Evolutionary conservation across 305 asterid genomes (phyloP), one percentile per base, ranked within the genome.

Genomic region (Lippia alba): DNA sequence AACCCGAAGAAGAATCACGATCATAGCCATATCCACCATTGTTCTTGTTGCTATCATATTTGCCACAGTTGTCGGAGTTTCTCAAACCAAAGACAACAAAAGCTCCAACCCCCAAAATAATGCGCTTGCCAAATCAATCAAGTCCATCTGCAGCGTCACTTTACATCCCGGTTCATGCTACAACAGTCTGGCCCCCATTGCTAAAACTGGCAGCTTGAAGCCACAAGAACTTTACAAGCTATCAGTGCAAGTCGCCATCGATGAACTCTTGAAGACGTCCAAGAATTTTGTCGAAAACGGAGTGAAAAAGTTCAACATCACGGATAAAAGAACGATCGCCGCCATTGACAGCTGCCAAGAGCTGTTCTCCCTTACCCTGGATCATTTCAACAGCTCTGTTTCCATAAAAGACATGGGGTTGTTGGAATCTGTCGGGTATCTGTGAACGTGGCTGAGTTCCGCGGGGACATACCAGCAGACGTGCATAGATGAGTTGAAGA

Each of bases 361-460:
- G 50, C 79, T 87, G 32, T 71, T 80, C 76, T 79, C 85, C 6
- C 89, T 85, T 0, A 80, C 93, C 0, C 8, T 87, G 32, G 93
- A 89, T 34, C 92, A 80, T 45, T 85, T 89, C 82, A 89, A 82
- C 64, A 54, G 32, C 8, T 77, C 91, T 0, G 33, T 83, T 61
- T 78, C 96, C 7, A 19, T 75, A 1, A 46, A 54, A 11, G 78
- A 70, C 40, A 39, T 5, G 41, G 72, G 74, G 0, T 14, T 84
- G 48, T 20, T 44, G 4, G 75, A 74, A 5, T 77, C 68, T 12
- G 66, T 87, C 1, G 78, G 61, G 9, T 93, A 89, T 62, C 54
- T 89, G 39, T 46, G 65, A 12, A 89, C 96, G 0, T 89, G 96
- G 96, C 56, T 89, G 39, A 89, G 93, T 59, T 75, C 96, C 2